Percentiles rank a stretch among this genome's conserved stretches.
These are phyloP conservation scores for Ascomycota sp. DNA, from an alignment of 2,329 filamentous ascomycete genomes.

Conservation along the genomic window DNA sequence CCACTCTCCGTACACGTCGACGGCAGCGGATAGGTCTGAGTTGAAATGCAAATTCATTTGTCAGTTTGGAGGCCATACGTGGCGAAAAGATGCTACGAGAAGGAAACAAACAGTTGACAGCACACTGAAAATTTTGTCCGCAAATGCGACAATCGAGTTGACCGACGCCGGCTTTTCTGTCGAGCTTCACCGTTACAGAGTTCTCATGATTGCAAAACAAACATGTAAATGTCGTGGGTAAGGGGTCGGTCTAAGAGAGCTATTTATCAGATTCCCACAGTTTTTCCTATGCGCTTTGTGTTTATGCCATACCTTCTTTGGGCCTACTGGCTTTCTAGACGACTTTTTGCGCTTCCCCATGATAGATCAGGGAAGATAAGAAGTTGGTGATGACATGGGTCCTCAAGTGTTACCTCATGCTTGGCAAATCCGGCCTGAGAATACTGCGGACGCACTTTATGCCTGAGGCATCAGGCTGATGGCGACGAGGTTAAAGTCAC, in stretches of 20 bases:
- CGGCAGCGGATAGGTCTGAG: constrained; percentile 65
- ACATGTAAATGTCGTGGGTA: constrained; percentile 77
- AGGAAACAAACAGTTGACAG: constrained; percentile 58
- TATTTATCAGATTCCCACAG: not conserved
- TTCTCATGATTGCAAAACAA: constrained; percentile 98
- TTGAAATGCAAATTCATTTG: too few relatives aligned
- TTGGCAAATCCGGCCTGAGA: too few relatives aligned
- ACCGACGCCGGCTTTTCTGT: constrained; percentile 80
- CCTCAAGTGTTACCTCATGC: too few relatives aligned
- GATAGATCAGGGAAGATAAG: not conserved
- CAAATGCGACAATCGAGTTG: constrained; percentile 80
- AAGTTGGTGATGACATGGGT: too few relatives aligned
- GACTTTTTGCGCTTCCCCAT: constrained; percentile 95
- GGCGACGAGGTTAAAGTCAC: too few relatives aligned
- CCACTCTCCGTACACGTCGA: constrained; percentile 97
- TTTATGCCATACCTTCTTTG: constrained; percentile 46
- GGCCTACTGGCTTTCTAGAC: constrained; percentile 58
- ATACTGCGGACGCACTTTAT: too few relatives aligned
- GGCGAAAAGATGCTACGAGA: too few relatives aligned
- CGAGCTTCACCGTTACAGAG: constrained; percentile 73
- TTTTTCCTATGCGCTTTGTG: not conserved
- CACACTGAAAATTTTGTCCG: constrained; percentile 80
- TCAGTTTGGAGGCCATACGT: not conserved
- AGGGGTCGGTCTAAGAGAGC: constrained; percentile 37
- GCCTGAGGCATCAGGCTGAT: too few relatives aligned